Percentiles rank a stretch among this genome's conserved stretches.
Conservation (phyloP, 1,284 basidiomycete genomes). For the Ustanciosporium gigantosporum region DNA sequence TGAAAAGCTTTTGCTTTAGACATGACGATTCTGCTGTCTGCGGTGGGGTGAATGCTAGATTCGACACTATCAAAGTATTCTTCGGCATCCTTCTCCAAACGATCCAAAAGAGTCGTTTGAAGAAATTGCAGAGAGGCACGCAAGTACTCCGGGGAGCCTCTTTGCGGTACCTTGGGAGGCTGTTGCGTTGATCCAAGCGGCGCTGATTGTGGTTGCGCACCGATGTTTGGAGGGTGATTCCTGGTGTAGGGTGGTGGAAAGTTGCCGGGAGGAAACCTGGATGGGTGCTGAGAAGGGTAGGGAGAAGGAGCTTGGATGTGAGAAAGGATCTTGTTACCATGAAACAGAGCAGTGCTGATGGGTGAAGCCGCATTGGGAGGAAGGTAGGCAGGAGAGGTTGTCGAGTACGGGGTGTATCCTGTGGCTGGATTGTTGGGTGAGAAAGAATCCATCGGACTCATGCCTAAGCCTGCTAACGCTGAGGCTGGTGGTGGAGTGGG, state of each 20-base stretch:
- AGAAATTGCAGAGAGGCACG: constrained; percentile 4
- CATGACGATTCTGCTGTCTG: no score
- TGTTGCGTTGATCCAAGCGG: no score
- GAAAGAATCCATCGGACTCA: constrained; percentile 19
- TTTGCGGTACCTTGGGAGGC: constrained; percentile 3
- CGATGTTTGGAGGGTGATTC: no score
- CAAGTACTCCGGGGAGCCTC: constrained; percentile 16
- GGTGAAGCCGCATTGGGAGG: constrained; percentile 7
- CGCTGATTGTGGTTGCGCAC: no score
- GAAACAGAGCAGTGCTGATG: constrained; percentile 18
- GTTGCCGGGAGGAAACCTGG: no score
- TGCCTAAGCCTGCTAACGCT: constrained; percentile 4
- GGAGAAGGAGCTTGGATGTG: constrained; percentile 13
- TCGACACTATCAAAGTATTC: constrained; percentile 20
- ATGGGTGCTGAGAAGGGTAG: background rate
- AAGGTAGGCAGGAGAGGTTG: constrained; percentile 26
- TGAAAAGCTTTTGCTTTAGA: constrained; percentile 5
- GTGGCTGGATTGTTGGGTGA: constrained; percentile 5
- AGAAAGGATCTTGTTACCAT: constrained; percentile 13
- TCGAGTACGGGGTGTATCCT: constrained; percentile 13
- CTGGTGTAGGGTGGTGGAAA: no score
- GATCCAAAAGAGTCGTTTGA: constrained; percentile 10
- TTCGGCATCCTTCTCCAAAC: constrained; percentile 17
- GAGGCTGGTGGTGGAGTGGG: background rate
- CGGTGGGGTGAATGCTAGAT: no score